A percentile compares a stretch with the other conserved stretches of the same genome.
Evolutionary conservation across 176 grass and related monocot species (phyloP).

Genomic region (Oryza brachyantha): DNA sequence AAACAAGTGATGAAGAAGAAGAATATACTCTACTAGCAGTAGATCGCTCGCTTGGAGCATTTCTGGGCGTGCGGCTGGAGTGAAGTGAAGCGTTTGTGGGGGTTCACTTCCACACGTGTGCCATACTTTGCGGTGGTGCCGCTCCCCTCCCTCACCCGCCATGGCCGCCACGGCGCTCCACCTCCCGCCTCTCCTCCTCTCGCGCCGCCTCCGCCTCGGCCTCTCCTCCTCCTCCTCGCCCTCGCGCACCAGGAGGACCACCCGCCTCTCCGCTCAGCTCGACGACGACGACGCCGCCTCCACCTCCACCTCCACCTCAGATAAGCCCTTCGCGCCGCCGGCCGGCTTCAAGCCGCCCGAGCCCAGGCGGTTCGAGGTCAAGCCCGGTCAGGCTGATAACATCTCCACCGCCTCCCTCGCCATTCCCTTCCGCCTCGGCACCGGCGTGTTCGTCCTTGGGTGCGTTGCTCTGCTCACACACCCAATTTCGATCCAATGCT

Average conservation of each 20-base stretch:
- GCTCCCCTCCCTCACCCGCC: no score
- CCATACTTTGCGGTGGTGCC: no score
- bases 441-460: conserved; percentile 70
- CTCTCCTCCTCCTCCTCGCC: neutral
- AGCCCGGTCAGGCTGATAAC: conserved; percentile 54
- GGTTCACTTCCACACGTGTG: no score
- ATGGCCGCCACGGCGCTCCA: conserved; percentile 5
- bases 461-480: conserved; percentile 23
- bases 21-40: no score
- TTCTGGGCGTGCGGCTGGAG: no score
- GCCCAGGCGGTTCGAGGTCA: conserved; percentile 65
- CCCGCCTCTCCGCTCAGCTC: conserved; percentile 30
- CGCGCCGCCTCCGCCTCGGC: neutral
- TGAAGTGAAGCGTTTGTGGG: no score
- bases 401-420: conserved; percentile 69
- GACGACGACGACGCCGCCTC: conserved; percentile 25
- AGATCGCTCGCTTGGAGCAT: no score
- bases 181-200: neutral
- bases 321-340: conserved; percentile 41
- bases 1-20: no score
- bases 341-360: conserved; percentile 59
- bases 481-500: neutral
- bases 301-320: conserved; percentile 3
- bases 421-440: conserved; percentile 72
- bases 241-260: neutral